Conservation (phyloP, 2,329 filamentous ascomycete species). For the Cryphonectria parasitica region DNA sequence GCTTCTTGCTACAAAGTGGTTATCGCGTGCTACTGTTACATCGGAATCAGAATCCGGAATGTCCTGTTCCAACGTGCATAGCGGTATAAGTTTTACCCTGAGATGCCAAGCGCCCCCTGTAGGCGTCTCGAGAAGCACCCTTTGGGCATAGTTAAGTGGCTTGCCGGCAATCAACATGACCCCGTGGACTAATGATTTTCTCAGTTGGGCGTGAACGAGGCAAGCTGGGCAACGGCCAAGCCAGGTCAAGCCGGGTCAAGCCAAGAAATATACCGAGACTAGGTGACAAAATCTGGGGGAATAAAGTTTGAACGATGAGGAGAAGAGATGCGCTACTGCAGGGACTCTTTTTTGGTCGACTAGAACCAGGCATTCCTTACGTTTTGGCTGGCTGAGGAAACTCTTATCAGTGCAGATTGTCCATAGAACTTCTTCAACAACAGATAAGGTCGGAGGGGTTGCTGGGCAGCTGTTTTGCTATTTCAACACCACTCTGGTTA, state of each 20-base stretch:
- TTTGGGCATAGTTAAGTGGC: background rate
- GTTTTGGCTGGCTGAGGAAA: background rate
- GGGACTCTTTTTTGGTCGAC: background rate
- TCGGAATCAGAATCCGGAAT: background rate
- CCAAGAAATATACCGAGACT: background rate
- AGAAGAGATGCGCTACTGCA: background rate
- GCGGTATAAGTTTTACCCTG: background rate
- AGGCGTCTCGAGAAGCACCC: background rate
- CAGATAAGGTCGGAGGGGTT: no score
- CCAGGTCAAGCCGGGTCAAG: no score
- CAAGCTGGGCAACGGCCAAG: no score
- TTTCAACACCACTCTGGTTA: no score
- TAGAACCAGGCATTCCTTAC: background rate
- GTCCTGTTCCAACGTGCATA: background rate
- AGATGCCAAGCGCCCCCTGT: background rate
- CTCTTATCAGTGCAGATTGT: background rate
- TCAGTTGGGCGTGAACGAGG: background rate
- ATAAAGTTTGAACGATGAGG: constrained; percentile 1
- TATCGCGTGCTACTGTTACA: background rate
- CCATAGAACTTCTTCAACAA: no score
- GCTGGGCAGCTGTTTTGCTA: no score
- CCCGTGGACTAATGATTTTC: background rate
- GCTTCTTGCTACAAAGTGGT: background rate
- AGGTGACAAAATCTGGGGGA: background rate
- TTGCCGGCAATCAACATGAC: background rate